Evolutionary conservation across 2,329 filamentous ascomycete species (phyloP), one percentile per base, ranked within the genome.

Genomic region (Onygenales sp.): DNA sequence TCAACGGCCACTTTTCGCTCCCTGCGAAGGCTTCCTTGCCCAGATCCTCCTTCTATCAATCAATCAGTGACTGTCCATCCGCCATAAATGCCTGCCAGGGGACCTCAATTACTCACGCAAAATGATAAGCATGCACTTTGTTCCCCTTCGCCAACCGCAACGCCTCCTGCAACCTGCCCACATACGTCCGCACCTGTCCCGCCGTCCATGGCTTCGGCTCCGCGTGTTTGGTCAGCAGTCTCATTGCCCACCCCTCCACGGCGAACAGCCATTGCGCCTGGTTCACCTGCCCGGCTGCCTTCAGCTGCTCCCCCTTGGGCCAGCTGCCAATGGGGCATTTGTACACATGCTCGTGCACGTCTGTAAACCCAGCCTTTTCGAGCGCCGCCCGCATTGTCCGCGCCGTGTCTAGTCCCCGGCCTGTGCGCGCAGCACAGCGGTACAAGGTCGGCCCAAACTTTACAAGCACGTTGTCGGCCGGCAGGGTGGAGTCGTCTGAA

Each of bases 251-350:
- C 8, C 54, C 50, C 40, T 53, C 53, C 37, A 55, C 43, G 6
- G 51, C 65, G 2, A 36, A 14, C n/a, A 36, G 5, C 45, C 45
- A 48, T n/a, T 48, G 32, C 13, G 34, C 13, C 13, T 9, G 27
- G 9, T 48, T 48, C 8, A 36, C 17, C n/a, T 36, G 45, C 45
- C 45, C 45, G n/a, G 34, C 32, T 14, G 2, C 21, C 45, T 13
- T 27, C 34, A 34, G 7, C n/a, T 11, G 46, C 31, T 57, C 55
- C 32, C 13, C 72, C 72, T 39, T 69, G 31, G 63, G 61, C 72
- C 72, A 75, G 11, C 66, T 64, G 2, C 70, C 70, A 17, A 74
- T 60, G 0, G 73, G 72, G 65, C 70, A 68, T 49, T 70, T 70
- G 58, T 66, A 72, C 33, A 59, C 59, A 55, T 61, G 60, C 59